These are phyloP conservation scores for Funneliformis caledonium DNA, from an alignment of 371 early-diverging fungal genomes.

Conservation along the genomic window DNA sequence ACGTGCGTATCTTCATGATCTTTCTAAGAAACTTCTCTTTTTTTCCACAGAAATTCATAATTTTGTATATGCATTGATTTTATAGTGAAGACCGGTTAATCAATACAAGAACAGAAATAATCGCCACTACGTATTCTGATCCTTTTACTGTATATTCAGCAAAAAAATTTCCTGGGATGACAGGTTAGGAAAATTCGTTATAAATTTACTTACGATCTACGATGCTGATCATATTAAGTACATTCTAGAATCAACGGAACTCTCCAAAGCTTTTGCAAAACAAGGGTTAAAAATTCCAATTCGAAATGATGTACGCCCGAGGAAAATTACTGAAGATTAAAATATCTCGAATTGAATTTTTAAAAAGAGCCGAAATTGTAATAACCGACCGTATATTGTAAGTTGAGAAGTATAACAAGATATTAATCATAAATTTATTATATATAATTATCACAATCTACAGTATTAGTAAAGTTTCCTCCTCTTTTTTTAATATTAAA, in stretches of 20 bases:
- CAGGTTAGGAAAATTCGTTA: conserved; percentile 53
- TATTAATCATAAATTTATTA: too few species aligned
- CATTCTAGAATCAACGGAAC: conserved; percentile 79
- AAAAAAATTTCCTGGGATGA: conserved; percentile 91
- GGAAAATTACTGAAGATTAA: conserved; percentile 44
- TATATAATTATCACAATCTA: neutral
- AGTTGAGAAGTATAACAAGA: neutral
- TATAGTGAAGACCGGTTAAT: conserved; percentile 58
- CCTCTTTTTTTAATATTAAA: neutral
- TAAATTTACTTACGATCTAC: neutral
- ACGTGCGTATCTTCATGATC: conserved; percentile 44
- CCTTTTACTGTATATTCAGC: conserved; percentile 83
- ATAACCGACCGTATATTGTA: neutral
- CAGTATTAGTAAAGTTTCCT: neutral
- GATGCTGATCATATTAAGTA: neutral
- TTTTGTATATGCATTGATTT: conserved; percentile 44
- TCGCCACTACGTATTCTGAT: conserved; percentile 65
- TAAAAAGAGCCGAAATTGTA: neutral
- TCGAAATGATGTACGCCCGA: conserved; percentile 70
- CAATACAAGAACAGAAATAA: conserved; percentile 56
- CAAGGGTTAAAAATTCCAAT: conserved; percentile 94
- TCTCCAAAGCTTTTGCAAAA: conserved; percentile 88
- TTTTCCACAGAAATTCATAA: conserved; percentile 33
- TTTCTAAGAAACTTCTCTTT: conserved; percentile 31
- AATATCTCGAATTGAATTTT: neutral